Evolutionary conservation across 2,329 filamentous ascomycete genomes (phyloP), one percentile per base, ranked within the genome.

Genomic region (Mollisiaceae sp.): DNA sequence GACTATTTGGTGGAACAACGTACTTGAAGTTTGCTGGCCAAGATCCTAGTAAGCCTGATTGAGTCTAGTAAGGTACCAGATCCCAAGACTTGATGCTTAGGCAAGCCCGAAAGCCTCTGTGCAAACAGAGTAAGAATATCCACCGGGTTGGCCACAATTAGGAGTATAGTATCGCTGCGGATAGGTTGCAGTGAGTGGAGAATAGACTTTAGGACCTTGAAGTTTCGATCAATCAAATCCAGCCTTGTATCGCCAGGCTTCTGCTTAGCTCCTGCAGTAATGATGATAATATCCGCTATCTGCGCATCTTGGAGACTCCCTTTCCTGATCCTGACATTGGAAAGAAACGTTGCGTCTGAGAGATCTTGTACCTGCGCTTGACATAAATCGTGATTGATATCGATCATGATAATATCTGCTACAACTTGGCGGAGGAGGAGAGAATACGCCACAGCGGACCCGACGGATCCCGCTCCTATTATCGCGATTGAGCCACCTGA

Each of bases 141-240:
- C 22, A 86, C 83, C 0, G 84, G 84, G 71, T 86, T 85, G 2
- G 84, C 79, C 3, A 86, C 82, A 1, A 86, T 74, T 0, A 86
- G 74, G 0, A 86, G 71, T 36, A 86, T 79, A 0, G 82, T 77
- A 62, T 83, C 78, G 3, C 78, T 73, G 32, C 75, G 76, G 63
- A 86, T 82, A 0, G 83, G 82, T 14, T 77, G 77, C 79, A 86
- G 84, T 39, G 77, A 77, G 2, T 77, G 73, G 38, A 85, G 78
- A 18, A 82, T 80, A n/a, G 77, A 80, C 5, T 77, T 76, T 32
- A 86, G 71, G 56, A 85, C 83, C 24, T 78, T 77, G 24, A 82
- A 70, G 67, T 85, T 85, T 3, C 81, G 78, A 32, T 81, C 80
- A 12, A 83, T 76, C 1, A 83, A 77, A 39, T 81, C 79, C 6